Evolutionary conservation across 1,139 yeast species (phyloP).

Genomic region (Lodderomyces pseudojiufengensis): DNA sequence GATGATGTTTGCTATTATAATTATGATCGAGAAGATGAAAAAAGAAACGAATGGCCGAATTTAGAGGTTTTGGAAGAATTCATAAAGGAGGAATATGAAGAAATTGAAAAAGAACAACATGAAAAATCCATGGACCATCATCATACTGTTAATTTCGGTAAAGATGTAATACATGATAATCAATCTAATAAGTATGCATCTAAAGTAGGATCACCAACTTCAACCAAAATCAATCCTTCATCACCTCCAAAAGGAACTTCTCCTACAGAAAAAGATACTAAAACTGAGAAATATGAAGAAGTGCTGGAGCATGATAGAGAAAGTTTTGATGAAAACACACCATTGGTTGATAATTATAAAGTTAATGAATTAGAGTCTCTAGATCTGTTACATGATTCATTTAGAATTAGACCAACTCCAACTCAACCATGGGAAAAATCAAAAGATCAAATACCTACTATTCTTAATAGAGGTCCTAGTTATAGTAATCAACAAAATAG

Average conservation of each 20-base stretch:
- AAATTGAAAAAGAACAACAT: slow-evolving; percentile 12
- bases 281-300: not conserved
- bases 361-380: slow-evolving; percentile 65
- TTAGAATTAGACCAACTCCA: slow-evolving; percentile 68
- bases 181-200: not conserved
- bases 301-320: slow-evolving; percentile 4
- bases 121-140: not conserved
- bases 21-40: slow-evolving; percentile 31
- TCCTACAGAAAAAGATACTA: not conserved
- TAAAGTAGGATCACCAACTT: not conserved
- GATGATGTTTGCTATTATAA: slow-evolving; percentile 87
- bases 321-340: slow-evolving; percentile 19
- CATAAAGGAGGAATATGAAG: slow-evolving; percentile 56
- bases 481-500: slow-evolving; percentile 4
- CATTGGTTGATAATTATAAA: slow-evolving; percentile 35
- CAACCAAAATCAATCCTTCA: slow-evolving; percentile 1
- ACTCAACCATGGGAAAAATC: slow-evolving; percentile 72
- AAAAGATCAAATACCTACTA: slow-evolving; percentile 29
- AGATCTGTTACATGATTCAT: slow-evolving; percentile 37
- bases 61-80: slow-evolving; percentile 69
- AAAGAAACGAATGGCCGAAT: slow-evolving; percentile 69
- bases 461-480: slow-evolving; percentile 19
- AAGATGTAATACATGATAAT: slow-evolving; percentile 17
- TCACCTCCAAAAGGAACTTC: slow-evolving; percentile 1
- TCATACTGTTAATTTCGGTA: slow-evolving; percentile 25